Conservation (phyloP, 2,329 filamentous ascomycete genomes). For the Colletotrichum gigasporum region DNA sequence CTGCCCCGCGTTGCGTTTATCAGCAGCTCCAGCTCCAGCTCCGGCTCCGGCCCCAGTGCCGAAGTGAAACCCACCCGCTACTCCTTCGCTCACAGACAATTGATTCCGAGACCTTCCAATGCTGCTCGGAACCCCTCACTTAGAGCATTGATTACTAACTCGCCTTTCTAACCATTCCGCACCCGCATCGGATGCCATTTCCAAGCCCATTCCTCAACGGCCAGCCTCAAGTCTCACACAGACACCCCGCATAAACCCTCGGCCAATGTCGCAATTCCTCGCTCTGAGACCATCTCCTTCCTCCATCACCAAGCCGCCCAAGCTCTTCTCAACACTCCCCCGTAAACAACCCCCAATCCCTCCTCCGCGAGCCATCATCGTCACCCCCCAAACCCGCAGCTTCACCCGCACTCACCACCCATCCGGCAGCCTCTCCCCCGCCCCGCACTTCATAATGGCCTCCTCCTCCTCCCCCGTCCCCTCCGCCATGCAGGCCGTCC, state of each 20-base stretch:
- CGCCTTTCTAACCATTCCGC: neutral
- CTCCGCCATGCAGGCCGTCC: conserved; percentile 75
- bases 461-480: conserved; percentile 4
- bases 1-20: too few relatives aligned
- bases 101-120: too few relatives aligned
- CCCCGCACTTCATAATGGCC: conserved; percentile 27
- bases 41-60: too few relatives aligned
- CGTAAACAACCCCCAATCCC: neutral
- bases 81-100: too few relatives aligned
- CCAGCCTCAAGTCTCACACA: too few relatives aligned
- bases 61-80: too few relatives aligned
- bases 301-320: neutral
- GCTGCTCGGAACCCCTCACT: conserved; percentile 1
- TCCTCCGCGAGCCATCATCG: too few relatives aligned
- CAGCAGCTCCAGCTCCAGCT: too few relatives aligned
- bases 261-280: neutral
- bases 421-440: neutral
- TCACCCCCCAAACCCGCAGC: neutral
- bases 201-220: neutral
- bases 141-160: neutral
- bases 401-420: neutral
- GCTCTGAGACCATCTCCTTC: neutral
- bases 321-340: neutral
- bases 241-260: neutral
- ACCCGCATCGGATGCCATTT: neutral